Evolutionary conservation across 768 basidiomycete species (phyloP).

Genomic region (Amanita polypyramis): DNA sequence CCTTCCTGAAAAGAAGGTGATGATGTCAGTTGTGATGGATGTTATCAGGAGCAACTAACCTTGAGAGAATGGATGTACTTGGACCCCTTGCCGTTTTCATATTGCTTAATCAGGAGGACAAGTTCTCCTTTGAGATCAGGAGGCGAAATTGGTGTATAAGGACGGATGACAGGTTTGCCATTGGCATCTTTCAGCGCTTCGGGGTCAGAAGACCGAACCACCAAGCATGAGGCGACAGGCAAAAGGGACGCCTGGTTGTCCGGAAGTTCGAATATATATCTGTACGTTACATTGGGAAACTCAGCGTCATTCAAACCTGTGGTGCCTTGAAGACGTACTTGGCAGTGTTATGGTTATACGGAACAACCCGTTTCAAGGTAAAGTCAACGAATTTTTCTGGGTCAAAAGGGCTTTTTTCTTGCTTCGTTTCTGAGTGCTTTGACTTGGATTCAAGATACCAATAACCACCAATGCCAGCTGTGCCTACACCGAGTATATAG

Average conservation of each 20-base stretch:
- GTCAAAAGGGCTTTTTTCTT: conserved; percentile 62
- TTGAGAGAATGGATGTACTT: conserved; percentile 74
- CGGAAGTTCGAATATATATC: conserved; percentile 75
- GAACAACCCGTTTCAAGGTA: conserved; percentile 67
- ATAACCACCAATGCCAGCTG: conserved; percentile 32
- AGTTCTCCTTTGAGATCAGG: conserved; percentile 69
- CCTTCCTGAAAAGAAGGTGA: conserved; percentile 39
- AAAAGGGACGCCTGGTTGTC: conserved; percentile 69
- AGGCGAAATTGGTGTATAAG: conserved; percentile 88
- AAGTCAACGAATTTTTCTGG: conserved; percentile 71
- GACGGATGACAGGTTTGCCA: conserved; percentile 81
- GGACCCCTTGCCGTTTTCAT: conserved; percentile 75
- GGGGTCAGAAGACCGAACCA: conserved; percentile 66
- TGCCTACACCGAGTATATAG: conserved; percentile 38
- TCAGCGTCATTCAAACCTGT: background rate
- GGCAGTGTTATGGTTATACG: conserved; percentile 93
- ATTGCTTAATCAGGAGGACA: conserved; percentile 76
- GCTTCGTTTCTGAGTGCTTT: conserved; percentile 20
- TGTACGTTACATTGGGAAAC: conserved; percentile 15
- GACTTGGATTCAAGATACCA: conserved; percentile 36
- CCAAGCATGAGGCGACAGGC: conserved; percentile 68
- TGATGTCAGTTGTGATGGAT: conserved; percentile 1
- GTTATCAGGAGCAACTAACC: conserved; percentile 17
- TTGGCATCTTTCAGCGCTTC: conserved; percentile 58
- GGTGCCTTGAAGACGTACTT: conserved; percentile 31